Conservation (phyloP, 2,329 filamentous ascomycete species). For the Fusarium nematophilum region DNA sequence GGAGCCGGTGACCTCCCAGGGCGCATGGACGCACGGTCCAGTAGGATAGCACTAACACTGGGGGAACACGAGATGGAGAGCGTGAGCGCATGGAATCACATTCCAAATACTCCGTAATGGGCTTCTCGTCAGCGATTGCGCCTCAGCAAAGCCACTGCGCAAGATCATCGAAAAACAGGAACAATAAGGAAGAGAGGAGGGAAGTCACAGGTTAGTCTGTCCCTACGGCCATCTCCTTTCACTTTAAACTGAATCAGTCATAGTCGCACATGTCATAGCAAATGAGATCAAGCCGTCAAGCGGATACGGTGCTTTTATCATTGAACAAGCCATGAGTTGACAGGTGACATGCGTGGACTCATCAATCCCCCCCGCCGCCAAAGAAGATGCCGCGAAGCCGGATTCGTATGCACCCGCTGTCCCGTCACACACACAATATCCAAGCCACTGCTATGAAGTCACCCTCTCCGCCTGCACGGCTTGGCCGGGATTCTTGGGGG, state of each 20-base stretch:
- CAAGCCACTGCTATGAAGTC: constrained; percentile 40
- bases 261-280: not conserved
- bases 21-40: constrained; percentile 13
- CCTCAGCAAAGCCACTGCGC: constrained; percentile 25
- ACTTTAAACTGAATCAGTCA: not conserved
- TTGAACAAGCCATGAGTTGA: not conserved
- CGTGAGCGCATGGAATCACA: constrained; percentile 12
- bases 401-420: constrained; percentile 10
- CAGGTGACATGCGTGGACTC: too few relatives aligned
- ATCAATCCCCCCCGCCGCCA: not conserved
- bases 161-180: not conserved
- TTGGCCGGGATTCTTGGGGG: constrained; percentile 9
- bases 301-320: constrained; percentile 6
- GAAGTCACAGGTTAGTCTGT: not conserved
- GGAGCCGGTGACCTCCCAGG: constrained; percentile 10
- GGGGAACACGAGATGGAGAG: not conserved
- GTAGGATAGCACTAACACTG: not conserved
- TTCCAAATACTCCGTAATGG: constrained; percentile 18
- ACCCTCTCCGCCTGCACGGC: constrained; percentile 13
- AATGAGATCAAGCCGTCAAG: not conserved
- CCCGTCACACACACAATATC: constrained; percentile 13
- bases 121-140: constrained; percentile 16
- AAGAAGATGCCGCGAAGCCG: constrained; percentile 1
- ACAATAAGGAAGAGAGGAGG: not conserved
- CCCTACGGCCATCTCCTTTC: not conserved